Percentiles rank a stretch among this genome's conserved stretches.
Conservation (phyloP, 495 filamentous ascomycete genomes). For the Aspergillus panamensis region DNA sequence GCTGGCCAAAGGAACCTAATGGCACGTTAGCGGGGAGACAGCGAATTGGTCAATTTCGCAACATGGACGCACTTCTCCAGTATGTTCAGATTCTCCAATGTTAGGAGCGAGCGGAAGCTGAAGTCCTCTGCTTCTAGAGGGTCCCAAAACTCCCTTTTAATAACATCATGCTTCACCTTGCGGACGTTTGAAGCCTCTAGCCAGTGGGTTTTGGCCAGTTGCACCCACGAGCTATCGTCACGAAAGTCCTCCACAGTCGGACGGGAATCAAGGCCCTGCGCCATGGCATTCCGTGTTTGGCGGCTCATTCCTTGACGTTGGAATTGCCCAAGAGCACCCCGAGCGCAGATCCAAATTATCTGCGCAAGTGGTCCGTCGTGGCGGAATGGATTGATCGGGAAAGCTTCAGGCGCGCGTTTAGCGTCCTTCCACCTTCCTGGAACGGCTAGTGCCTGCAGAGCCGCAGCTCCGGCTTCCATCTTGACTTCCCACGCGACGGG, state of each 20-base stretch:
- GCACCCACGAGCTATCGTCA: conserved; percentile 76
- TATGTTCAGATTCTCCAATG: conserved; percentile 85
- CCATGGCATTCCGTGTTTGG: conserved; percentile 41
- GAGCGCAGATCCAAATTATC: conserved; percentile 28
- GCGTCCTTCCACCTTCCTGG: conserved; percentile 9
- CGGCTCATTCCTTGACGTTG: conserved; percentile 34
- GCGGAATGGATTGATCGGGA: conserved; percentile 13
- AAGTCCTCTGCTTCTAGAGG: conserved; percentile 77
- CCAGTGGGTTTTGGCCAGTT: conserved; percentile 83
- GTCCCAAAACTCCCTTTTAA: conserved; percentile 92
- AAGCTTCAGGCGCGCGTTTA: conserved; percentile 29
- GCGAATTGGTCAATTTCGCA: conserved; percentile 2
- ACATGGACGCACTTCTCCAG: conserved; percentile 66
- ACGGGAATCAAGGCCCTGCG: conserved; percentile 48
- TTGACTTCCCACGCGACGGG: conserved; percentile 4
- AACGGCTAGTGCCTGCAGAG: conserved; percentile 31
- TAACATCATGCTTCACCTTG: conserved; percentile 78
- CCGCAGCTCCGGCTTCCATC: conserved; percentile 21
- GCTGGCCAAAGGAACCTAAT: conserved; percentile 88
- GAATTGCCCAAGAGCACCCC: conserved; percentile 26
- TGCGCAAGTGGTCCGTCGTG: conserved; percentile 29
- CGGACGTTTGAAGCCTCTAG: conserved; percentile 59
- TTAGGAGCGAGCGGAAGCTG: conserved; percentile 68
- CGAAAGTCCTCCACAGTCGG: conserved; percentile 66
- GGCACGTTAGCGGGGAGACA: conserved; percentile 20